Base-by-base conservation (phyloP, 495 filamentous ascomycete genomes). In the Tetracladium setigerum region DNA sequence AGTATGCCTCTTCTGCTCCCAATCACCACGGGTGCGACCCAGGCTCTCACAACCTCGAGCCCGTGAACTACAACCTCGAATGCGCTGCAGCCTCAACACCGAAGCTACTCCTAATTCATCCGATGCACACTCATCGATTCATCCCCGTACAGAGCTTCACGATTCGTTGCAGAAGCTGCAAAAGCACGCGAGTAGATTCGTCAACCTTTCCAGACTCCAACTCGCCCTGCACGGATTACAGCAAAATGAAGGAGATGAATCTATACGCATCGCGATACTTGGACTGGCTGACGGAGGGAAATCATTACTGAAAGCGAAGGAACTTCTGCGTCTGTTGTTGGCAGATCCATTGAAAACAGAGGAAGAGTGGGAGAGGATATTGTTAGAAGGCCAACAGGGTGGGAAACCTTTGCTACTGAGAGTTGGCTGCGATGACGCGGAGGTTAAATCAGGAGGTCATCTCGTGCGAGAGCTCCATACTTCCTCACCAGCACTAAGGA, bases 161-260 rank as follows among this genome's bases (percentile, higher is more conserved):
- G 64, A 72, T 36, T 74, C 80, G 10, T 67, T 94, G 15, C 63
- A 67, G 8, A 69, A 72, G 17, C 67, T 95, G 17, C 72, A 85
- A 52, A 72, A 74, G 47, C 64, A 77, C 34, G 78, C 82, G 18
- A 67, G 77, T 32, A 74, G 74, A 50, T 79, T 82, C 61, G 74
- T 89, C 47, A 86, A 87, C 63, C 69, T 84, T 16, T 84, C 84
- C 47, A 78, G 87, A 54, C 60, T 96, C 43, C 82, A 87, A 57
- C 73, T 97, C 54, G 91, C 89, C 14, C 62, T 89, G 59, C 74
- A 82, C 41, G 87, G 87, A 5, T 67, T 95, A 52, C 78, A 85
- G 54, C 77, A 85, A 51, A 67, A 75, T 13, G 57, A 71, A 1
- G 75, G 75, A 5, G 41, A 70, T 41, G 75, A 79, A 56, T 74